These are phyloP conservation scores for Coix lacrymajobi DNA, from an alignment of 176 grass and related monocot species.

Conservation along the genomic window DNA sequence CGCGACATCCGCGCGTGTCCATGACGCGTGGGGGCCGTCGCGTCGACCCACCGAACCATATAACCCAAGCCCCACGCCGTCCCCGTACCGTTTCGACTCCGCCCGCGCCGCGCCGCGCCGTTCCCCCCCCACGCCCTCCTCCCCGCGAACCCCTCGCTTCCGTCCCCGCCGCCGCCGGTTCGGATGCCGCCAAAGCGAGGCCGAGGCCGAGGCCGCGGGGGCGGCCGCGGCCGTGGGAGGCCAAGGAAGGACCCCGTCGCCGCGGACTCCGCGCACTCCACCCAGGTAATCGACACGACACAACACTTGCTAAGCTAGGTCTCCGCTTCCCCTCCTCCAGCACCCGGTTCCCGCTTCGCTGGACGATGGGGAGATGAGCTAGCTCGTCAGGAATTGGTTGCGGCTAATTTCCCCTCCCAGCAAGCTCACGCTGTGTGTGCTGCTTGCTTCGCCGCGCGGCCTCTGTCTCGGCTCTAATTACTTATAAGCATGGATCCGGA, in stretches of 20 bases:
- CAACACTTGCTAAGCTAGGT: neutral
- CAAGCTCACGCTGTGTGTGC: no score
- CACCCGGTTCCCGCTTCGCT: neutral
- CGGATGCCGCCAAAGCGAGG: slow-evolving; percentile 2
- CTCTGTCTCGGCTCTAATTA: neutral
- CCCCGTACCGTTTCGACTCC: neutral
- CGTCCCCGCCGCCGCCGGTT: neutral
- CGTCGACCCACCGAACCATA: neutral
- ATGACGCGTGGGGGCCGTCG: neutral
- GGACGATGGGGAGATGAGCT: neutral
- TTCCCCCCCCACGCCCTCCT: no score
- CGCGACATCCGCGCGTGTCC: neutral
- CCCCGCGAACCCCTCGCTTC: neutral
- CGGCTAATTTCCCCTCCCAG: neutral
- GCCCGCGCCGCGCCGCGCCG: neutral
- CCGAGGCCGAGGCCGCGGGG: neutral
- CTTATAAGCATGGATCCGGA: neutral
- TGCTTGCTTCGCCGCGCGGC: neutral
- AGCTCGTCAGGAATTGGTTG: neutral
- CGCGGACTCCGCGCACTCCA: neutral
- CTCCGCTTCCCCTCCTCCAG: neutral
- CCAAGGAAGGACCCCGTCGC: neutral
- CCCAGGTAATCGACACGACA: neutral
- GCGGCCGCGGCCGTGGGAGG: neutral
- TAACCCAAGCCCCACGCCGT: neutral